Percentiles rank a stretch among this genome's conserved stretches.
These are phyloP conservation scores for Xylariales sp. DNA, from an alignment of 2,329 filamentous ascomycete genomes.

Conservation along the genomic window DNA sequence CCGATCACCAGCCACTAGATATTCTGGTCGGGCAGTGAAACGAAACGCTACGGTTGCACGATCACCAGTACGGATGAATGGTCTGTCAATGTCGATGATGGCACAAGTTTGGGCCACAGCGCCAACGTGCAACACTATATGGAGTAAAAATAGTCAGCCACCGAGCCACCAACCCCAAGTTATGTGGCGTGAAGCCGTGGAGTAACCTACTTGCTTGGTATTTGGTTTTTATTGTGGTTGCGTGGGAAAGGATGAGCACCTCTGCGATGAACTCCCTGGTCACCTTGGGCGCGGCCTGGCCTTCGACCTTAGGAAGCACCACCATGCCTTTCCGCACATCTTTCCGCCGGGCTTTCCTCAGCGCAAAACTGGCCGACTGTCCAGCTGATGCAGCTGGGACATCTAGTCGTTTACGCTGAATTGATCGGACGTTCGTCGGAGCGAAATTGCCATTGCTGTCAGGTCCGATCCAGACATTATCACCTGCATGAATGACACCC, in stretches of 20 bases:
- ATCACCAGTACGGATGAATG: constrained; percentile 90
- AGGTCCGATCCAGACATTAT: constrained; percentile 82
- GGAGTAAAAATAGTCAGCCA: background rate
- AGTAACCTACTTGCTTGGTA: constrained; percentile 72
- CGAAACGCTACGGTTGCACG: constrained; percentile 91
- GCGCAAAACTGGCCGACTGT: constrained; percentile 86
- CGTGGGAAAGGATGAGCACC: constrained; percentile 90
- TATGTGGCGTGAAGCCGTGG: too few species aligned
- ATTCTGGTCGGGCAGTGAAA: constrained; percentile 93
- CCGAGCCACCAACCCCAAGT: too few species aligned
- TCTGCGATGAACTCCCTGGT: constrained; percentile 75
- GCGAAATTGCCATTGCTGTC: constrained; percentile 88
- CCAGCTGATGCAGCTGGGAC: constrained; percentile 87
- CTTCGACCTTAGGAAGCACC: constrained; percentile 78
- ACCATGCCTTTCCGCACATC: constrained; percentile 99
- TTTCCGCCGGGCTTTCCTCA: constrained; percentile 82
- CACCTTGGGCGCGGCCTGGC: constrained; percentile 65
- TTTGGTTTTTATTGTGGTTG: constrained; percentile 92
- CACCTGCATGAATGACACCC: constrained; percentile 84
- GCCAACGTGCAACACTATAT: constrained; percentile 78
- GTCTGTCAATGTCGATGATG: constrained; percentile 96
- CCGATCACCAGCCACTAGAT: constrained; percentile 80
- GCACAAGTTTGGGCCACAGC: constrained; percentile 93
- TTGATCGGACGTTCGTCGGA: constrained; percentile 81
- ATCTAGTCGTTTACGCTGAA: constrained; percentile 87